Base-by-base conservation (phyloP, 176 grass and related monocot genomes). In the Typha latifolia region DNA sequence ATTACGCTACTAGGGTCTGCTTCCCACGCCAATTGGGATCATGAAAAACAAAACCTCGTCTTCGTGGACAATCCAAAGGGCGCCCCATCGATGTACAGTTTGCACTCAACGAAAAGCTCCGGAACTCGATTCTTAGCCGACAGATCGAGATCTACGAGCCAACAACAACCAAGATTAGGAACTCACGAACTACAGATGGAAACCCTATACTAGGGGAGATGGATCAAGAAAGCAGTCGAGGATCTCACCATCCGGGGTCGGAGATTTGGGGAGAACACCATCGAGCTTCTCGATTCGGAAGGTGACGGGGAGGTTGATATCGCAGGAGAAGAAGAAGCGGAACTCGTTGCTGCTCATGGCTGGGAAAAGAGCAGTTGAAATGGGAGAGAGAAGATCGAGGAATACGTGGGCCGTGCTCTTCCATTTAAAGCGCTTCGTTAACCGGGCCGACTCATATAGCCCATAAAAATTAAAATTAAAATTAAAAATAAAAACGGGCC, bases 301-400 rank as follows among this genome's bases (percentile, higher is more conserved):
- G 74, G 92, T 67, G 66, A 96, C 77, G 2, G 82, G 92, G 21
- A 86, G 85, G 75, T 84, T 91, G 80, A 96, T 89, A 71, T 96
- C 92, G 69, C 92, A 86, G 48, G 88, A 96, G 62, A 91, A 64
- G 82, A 96, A 96, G 72, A 96, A 90, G 12, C 91, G 80, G 73
- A 85, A 84, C 69, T 82, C 85, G 72, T 74, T 84, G 49, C 84
- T 72, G 4, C 62, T 72, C 66, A 68, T 68, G 19, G 19, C 19
- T 43, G 37, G 37, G 37, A 43, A 29, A 29, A 29, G 27, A 29
- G 27, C 27, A 29, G 27, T 29, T 3, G 27, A 3, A 43, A 43
- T 43, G 9, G 37, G 5, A 10, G 37, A 7, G 34, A 43, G 2
- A 2, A 43, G 8, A 10, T 6, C 0, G 37, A 1, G 37, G 37